Base-by-base conservation (phyloP, 2,329 filamentous ascomycete species). In the Ophiostoma sp. region DNA sequence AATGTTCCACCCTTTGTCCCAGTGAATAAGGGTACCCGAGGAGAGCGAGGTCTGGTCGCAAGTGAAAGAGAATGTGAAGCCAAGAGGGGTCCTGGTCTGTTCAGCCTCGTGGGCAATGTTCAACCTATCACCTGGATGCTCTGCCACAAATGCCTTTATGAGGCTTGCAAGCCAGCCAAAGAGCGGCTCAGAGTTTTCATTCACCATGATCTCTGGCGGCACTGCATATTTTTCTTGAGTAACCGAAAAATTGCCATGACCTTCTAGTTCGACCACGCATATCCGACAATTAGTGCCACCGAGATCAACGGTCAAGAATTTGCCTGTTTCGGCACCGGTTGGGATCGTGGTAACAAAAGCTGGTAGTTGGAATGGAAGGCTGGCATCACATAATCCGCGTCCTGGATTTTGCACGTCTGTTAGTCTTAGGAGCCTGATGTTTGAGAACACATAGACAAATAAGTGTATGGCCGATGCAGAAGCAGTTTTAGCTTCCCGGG, bases 1-100 rank as follows among this genome's bases (percentile, higher is more conserved):
- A 74, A 99, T 97, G 78, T 97, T 92, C 79, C 97, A 99, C 68
- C 94, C 95, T 83, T 99, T 99, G 72, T 95, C 98, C 95, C 95
- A 99, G 75, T 94, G 89, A 80, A 97, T 94, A 68, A 98, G 85
- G 68, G 89, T 90, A 71, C 95, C 94, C 80, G 92, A 93, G 84
- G 97, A 97, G 79, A 98, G 96, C 35, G 92, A 93, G 70, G 91
- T 85, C 79, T 99, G 95, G 77, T 96, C 87, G 66, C 97, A 94
- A 2, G 95, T 94, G 82, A 98, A 99, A 78, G 92, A 96, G 81
- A 99, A 99, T 68, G 95, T 98, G 81, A 99, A 99, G 15, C 95
- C 95, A 57, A 99, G 84, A 76, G 93, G 96, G 72, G 94, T 87
- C 27, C 57, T 62, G 8, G 52, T 27, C 5, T 3, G 52, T 70